Evolutionary conservation across 495 filamentous ascomycete species (phyloP), one percentile per base, ranked within the genome.

Genomic region (Podospora fimiseda): DNA sequence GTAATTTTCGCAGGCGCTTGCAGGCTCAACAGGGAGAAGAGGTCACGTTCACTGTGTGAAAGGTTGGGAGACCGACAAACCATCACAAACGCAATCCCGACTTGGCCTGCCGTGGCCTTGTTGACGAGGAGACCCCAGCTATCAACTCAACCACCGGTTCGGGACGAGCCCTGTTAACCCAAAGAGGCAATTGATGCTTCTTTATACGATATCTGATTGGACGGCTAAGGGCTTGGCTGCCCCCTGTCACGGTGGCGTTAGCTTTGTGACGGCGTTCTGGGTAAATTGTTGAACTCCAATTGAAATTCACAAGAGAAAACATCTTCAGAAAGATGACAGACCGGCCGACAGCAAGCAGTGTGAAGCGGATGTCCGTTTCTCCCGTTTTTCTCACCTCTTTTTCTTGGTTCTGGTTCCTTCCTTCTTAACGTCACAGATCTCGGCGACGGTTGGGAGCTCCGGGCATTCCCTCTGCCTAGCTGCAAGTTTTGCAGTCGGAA

Each of bases 81-180:
- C 37, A 46, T 16, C 50, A 43, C 49, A 50, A 38, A 53, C 24
- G 21, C 39, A 50, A 45, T 58, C 55, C 50, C 55, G 55, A 57
- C 45, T 22, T 30, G 44, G 16, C 47, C 50, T 20, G 19, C 44
- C n/a, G n/a, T 20, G 44, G 18, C 19, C 6, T 19, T 22, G 42
- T 9, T 19, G 6, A 20, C 44, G 14, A 47, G 6, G 27, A 33
- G 27, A 21, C 3, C 42, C 14, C 44, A 30, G 21, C 44, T 47
- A 9, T 23, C 16, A n/a, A n/a, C 24, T 47, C 44, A 30, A 30
- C 56, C 52, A 48, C 33, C 48, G 52, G 56, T 55, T 55, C 52
- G 56, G 56, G 56, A 59, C 52, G 48, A n/a, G 51, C 14, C 18
- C 20, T 45, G 47, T 59, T 55, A 52, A 45, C 51, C 52, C 38